Base-by-base conservation (phyloP, 352 stramenopile genomes). In the Globisporangium apiculatum region DNA sequence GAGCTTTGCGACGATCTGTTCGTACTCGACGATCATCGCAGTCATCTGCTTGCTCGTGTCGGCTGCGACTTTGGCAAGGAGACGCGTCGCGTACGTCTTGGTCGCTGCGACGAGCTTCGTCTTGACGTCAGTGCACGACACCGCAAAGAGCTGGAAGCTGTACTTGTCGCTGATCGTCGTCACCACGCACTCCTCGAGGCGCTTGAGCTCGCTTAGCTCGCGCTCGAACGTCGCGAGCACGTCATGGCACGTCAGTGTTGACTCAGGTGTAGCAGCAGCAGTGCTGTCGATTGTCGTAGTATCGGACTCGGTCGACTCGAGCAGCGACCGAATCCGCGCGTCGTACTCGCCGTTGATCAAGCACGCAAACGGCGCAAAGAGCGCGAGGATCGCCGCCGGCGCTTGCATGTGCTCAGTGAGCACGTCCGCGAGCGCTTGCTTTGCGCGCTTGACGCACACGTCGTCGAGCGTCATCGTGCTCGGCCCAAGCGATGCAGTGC, bases 1-100 rank as follows among this genome's bases (percentile, higher is more conserved):
- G 36, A 98, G 62, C 51, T 75, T 85, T 11, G 95, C 81, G 0
- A 88, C 87, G 53, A 97, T 94, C 51, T 94, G 67, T 55, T 96
- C 87, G 58, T 96, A 97, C 62, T 94, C 76, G 24, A 71, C 47
- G 48, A 91, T 86, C 71, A 97, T 92, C 4, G 71, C 58, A 1
- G 65, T 69, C 90, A 98, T 97, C 48, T 96, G 84, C 42, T 78
- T 81, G 4, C 66, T 68, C 55, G 97, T 98, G 59, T 97, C 91
- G 0, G 72, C 59, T 7, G 89, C 92, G 14, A 97, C 74, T 55
- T 87, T 89, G 45, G 76, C 82, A 4, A 97, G 60, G n/a, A 97
- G 67, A 49, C 75, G 73, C 15, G 69, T 74, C 18, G 74, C 67
- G 3, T 95, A 73, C 9, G 73, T 59, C 50, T 96, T 86, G 48